Base-by-base conservation (phyloP, 805 yeast genomes). In the Schizosaccharomyces lindneri region DNA sequence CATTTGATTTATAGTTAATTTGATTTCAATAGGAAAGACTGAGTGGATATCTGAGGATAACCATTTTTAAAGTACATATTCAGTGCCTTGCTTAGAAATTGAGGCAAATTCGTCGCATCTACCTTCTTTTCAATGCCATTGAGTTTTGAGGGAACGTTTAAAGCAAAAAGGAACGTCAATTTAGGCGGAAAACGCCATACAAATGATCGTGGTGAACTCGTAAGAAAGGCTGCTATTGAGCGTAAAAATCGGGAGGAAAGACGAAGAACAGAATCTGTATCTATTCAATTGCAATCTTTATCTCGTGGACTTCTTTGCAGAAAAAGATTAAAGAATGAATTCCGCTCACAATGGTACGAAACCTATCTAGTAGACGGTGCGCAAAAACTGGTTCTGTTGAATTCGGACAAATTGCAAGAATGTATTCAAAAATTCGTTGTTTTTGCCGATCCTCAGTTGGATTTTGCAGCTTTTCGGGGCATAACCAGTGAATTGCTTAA, bases 181-280 rank as follows among this genome's bases (percentile, higher is more conserved):
- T 75, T 79, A 66, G 77, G 89, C 68, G 73, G 82, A 70, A 63
- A 74, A 66, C 63, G 68, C 71, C 69, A 65, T 68, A 66, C 70
- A 57, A 61, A 71, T 63, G 66, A 76, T 69, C 71, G 75, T 63
- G 66, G 72, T 62, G 69, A 76, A 66, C 74, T 76, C 61, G 70
- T 88, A 13, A 79, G 77, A 62, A 80, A 78, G 65, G 81, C 93
- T 3, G 79, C 79, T 66, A 71, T 72, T 51, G 86, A 85, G 64
- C 74, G 96, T 48, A 76, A 75, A 63, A 77, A 76, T 63, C 76
- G 96, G 63, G 87, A 85, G 62, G 69, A 73, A 32, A 76, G 73
- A 19, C 74, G 85, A 27, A 66, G 68, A 11, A 76, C 74, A 60
- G 78, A 75, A 43, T 73, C 70, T 48, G 78, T 84, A 0, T 80